Conservation (phyloP, 2,329 filamentous ascomycete species). For the Fusarium domesticum region DNA sequence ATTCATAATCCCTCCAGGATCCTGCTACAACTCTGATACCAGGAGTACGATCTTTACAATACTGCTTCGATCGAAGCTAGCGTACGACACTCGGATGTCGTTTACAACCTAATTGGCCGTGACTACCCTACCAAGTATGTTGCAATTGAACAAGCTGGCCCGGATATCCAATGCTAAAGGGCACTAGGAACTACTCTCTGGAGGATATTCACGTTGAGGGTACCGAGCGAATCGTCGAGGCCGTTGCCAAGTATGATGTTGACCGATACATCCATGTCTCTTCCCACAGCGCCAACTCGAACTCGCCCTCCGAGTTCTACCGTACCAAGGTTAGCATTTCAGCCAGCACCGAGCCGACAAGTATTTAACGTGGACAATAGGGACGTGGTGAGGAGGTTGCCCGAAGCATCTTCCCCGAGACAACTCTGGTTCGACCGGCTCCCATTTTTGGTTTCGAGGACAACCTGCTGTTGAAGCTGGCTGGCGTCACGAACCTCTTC, state of each 20-base stretch:
- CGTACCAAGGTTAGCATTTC: conserved; percentile 69
- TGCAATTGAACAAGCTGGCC: background rate
- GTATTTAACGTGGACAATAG: conserved; percentile 39
- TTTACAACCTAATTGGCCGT: conserved; percentile 93
- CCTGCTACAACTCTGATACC: conserved; percentile 17
- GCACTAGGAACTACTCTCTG: conserved; percentile 83
- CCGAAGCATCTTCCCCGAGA: conserved; percentile 89
- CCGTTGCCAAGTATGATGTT: conserved; percentile 95
- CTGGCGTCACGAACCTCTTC: conserved; percentile 74
- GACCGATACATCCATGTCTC: conserved; percentile 97
- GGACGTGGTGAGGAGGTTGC: conserved; percentile 78
- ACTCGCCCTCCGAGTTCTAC: conserved; percentile 86
- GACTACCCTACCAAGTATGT: conserved; percentile 90
- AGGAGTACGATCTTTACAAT: conserved; percentile 95
- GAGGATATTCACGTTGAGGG: conserved; percentile 93
- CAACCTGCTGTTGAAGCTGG: conserved; percentile 81
- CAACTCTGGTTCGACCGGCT: conserved; percentile 90
- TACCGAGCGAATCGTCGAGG: conserved; percentile 86
- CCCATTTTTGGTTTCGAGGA: conserved; percentile 96
- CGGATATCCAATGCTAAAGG: conserved; percentile 19
- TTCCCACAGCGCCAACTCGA: conserved; percentile 80
- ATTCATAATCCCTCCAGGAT: background rate
- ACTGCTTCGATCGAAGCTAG: conserved; percentile 94
- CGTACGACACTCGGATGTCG: conserved; percentile 93
- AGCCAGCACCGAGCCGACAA: background rate